These are phyloP conservation scores for Noccaea bulbosa DNA, from an alignment of 345 rosid genomes.

Conservation along the genomic window DNA sequence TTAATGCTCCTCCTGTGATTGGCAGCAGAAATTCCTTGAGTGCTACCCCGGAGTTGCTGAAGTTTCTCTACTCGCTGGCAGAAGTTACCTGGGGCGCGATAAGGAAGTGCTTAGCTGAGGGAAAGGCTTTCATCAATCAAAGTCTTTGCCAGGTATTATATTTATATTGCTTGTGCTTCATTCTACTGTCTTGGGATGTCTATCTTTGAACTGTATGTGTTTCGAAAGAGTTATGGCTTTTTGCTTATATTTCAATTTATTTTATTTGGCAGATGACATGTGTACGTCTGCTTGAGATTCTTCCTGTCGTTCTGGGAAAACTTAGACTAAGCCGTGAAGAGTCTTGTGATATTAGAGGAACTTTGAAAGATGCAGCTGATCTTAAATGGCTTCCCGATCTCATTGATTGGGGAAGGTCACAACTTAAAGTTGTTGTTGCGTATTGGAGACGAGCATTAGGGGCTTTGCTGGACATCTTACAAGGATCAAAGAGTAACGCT, in stretches of 20 bases:
- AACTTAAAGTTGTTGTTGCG: slow-evolving; percentile 74
- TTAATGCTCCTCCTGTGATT: slow-evolving; percentile 47
- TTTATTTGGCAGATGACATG: slow-evolving; percentile 79
- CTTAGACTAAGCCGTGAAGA: slow-evolving; percentile 47
- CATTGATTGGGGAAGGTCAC: slow-evolving; percentile 91
- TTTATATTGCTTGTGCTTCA: slow-evolving; percentile 10
- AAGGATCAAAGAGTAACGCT: slow-evolving; percentile 50
- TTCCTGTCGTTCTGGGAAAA: slow-evolving; percentile 70
- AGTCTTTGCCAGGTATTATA: slow-evolving; percentile 78
- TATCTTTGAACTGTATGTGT: slow-evolving; percentile 23
- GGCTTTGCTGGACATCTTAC: slow-evolving; percentile 60
- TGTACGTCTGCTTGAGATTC: slow-evolving; percentile 86
- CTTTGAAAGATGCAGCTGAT: slow-evolving; percentile 48
- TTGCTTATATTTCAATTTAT: slow-evolving; percentile 25
- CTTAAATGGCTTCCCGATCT: slow-evolving; percentile 87
- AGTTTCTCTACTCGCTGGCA: slow-evolving; percentile 58
- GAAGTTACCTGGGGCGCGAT: slow-evolving; percentile 72
- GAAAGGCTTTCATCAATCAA: slow-evolving; percentile 73
- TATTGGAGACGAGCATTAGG: slow-evolving; percentile 83
- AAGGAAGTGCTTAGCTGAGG: slow-evolving; percentile 74
- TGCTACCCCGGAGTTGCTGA: slow-evolving; percentile 48
- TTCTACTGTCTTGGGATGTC: slow-evolving; percentile 18
- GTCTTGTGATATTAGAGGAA: slow-evolving; percentile 47
- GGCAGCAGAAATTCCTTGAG: slow-evolving; percentile 39
- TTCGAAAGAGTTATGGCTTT: slow-evolving; percentile 19